Percentiles rank a stretch among this genome's conserved stretches.
phyloP scores from a whole-genome alignment of 108 stramenopile species.

The Aureococcus anophagefferens region DNA sequence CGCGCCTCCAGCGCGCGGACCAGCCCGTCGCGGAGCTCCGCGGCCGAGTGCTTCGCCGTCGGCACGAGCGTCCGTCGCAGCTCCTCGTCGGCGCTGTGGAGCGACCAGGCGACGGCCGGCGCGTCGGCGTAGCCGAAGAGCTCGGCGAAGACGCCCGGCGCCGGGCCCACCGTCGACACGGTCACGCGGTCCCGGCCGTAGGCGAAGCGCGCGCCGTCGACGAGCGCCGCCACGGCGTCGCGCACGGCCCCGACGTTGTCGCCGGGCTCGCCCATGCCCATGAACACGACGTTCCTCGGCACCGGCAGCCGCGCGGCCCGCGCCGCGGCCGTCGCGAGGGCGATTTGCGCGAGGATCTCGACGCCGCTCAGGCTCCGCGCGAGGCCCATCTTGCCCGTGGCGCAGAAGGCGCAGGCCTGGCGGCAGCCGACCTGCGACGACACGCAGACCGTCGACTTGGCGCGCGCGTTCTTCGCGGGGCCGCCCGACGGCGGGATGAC shows the following conservation, averaged over 20 bases:
- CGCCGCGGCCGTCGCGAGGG: too few relatives aligned
- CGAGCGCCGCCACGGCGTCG: conserved; percentile 29
- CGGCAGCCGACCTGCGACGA: conserved; percentile 30
- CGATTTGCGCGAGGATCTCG: conserved; percentile 42
- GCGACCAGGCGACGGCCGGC: conserved; percentile 32
- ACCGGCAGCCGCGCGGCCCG: too few relatives aligned
- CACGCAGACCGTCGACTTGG: conserved; percentile 12
- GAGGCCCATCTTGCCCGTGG: conserved; percentile 42
- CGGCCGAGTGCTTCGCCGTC: conserved; percentile 22
- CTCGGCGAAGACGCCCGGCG: conserved; percentile 22
- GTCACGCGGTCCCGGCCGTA: conserved; percentile 32
- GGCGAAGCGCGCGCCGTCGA: conserved; percentile 21
- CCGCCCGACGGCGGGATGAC: neutral
- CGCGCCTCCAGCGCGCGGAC: conserved; percentile 2
- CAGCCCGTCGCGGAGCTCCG: conserved; percentile 29
- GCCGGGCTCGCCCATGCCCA: conserved; percentile 43
- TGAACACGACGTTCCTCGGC: conserved; percentile 27
- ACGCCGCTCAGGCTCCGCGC: conserved; percentile 25
- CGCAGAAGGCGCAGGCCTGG: conserved; percentile 37
- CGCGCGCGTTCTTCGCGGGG: neutral
- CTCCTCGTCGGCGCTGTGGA: conserved; percentile 32
- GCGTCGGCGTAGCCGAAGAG: too few relatives aligned
- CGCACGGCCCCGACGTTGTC: conserved; percentile 40
- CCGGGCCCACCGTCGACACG: conserved; percentile 41
- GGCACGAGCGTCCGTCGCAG: conserved; percentile 34